Percentiles rank a stretch among this genome's conserved stretches.
phyloP scores from a whole-genome alignment of 305 asterid species.

The Fraxinus latifolia region DNA sequence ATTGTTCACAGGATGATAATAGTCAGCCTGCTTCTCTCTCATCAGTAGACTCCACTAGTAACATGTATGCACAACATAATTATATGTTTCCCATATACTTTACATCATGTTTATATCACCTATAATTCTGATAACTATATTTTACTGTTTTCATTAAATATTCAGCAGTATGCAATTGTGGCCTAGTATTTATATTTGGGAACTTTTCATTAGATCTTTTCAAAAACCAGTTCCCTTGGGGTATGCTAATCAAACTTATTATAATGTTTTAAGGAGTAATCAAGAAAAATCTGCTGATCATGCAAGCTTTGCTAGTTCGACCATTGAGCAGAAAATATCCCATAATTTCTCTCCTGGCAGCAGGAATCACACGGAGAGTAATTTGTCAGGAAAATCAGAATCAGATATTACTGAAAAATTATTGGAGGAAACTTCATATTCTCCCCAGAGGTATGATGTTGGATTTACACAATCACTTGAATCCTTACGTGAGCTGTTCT shows the following conservation, averaged over 20 bases:
- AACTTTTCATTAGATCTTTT: background rate
- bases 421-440: conserved; percentile 27
- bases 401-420: conserved; percentile 31
- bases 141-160: background rate
- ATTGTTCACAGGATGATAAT: conserved; percentile 48
- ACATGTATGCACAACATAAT: conserved; percentile 34
- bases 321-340: conserved; percentile 28
- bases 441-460: conserved; percentile 32
- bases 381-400: conserved; percentile 29
- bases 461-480: background rate
- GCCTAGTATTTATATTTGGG: background rate
- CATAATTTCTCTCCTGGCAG: conserved; percentile 24
- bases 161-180: background rate
- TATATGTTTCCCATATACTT: conserved; percentile 8
- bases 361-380: conserved; percentile 27
- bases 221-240: background rate
- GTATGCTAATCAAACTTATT: conserved; percentile 1
- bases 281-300: conserved; percentile 45
- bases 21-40: conserved; percentile 35
- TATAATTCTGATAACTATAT: background rate
- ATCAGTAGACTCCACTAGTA: conserved; percentile 31
- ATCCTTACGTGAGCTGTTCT: background rate
- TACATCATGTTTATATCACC: conserved; percentile 8
- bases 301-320: conserved; percentile 31
- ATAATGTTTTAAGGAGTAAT: conserved; percentile 32